These are phyloP conservation scores for Populus hybrid DNA, from an alignment of 441 rosid genomes.

Conservation along the genomic window DNA sequence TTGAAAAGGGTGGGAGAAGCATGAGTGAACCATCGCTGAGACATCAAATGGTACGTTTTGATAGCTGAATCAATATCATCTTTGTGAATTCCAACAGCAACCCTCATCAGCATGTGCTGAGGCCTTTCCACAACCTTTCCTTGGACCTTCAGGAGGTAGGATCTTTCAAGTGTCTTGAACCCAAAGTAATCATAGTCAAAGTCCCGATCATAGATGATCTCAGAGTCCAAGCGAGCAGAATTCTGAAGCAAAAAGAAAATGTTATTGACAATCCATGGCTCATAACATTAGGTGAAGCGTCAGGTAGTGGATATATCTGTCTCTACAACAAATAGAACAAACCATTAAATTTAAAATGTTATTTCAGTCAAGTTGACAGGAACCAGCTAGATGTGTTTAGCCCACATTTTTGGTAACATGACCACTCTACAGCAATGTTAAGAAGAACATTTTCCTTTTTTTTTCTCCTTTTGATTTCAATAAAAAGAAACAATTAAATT, in stretches of 20 bases:
- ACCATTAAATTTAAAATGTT: too few relatives aligned
- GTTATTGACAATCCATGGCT: too few relatives aligned
- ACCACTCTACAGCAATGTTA: too few relatives aligned
- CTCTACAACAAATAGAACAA: too few relatives aligned
- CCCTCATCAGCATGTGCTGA: slow-evolving; percentile 96
- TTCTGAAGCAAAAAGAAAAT: slow-evolving; percentile 37
- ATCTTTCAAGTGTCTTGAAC: slow-evolving; percentile 87
- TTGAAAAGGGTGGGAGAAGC: slow-evolving; percentile 94
- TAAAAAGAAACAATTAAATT: neutral
- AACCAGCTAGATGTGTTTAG: too few relatives aligned
- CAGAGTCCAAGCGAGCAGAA: slow-evolving; percentile 80
- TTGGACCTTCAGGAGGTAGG: slow-evolving; percentile 76
- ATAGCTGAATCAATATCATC: slow-evolving; percentile 74
- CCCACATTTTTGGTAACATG: too few relatives aligned
- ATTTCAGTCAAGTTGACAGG: too few relatives aligned
- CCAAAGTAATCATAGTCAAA: slow-evolving; percentile 95
- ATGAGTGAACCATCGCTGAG: slow-evolving; percentile 95
- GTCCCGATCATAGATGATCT: slow-evolving; percentile 84
- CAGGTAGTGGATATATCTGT: too few relatives aligned
- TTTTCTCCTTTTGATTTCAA: neutral
- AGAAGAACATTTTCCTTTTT: too few relatives aligned
- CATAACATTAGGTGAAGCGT: too few relatives aligned
- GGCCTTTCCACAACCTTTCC: slow-evolving; percentile 91
- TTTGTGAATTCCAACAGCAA: slow-evolving; percentile 85
- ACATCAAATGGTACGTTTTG: slow-evolving; percentile 86